Base-by-base conservation (phyloP, 164 flowering plant species). In the Liquidambar formosana region DNA sequence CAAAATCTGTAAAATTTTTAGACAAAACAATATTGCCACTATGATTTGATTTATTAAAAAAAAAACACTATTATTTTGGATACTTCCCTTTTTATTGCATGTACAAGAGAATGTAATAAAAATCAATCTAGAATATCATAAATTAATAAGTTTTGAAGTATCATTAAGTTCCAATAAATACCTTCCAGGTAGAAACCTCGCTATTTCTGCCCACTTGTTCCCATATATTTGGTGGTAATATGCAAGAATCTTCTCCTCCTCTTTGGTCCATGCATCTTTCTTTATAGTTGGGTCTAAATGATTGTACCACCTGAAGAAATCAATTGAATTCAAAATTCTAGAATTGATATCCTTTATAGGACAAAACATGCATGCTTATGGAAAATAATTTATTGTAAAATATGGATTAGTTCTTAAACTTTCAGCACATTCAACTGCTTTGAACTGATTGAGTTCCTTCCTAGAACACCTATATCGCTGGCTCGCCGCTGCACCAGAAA, bases 201-300 rank as follows among this genome's bases (percentile, higher is more conserved):
- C 85, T 25, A 88, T 77, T 77, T 88, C 90, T 58, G 93, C 88
- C 93, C 93, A 86, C 65, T 81, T 85, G 68, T 86, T 88, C 33
- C 93, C 92, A 79, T 80, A 76, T 22, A 61, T 47, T 27, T 61
- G 61, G 27, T 85, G 90, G 19, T 75, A 75, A 41, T 60, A 58
- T 25, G 76, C 71, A 23, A 88, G 83, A 33, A 60, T 54, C 47
- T 59, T 0, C 66, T 84, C 89, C 76, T 88, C 90, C n/a, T 85
- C 88, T 43, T 69, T 26, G 10, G 88, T 82, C 90, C 93, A 86
- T 41, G 87, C 82, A 63, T 71, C 81, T 71, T 73, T 89, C 69
- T 84, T 85, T 71, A 89, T 85, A 12, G 70, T 74, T 16, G 90
- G 89, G 61, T 86, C 76, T 67, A 89, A 79, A 79, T 86, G 93